Conservation (phyloP, 768 basidiomycete species). For the Hericium rajendrae region DNA sequence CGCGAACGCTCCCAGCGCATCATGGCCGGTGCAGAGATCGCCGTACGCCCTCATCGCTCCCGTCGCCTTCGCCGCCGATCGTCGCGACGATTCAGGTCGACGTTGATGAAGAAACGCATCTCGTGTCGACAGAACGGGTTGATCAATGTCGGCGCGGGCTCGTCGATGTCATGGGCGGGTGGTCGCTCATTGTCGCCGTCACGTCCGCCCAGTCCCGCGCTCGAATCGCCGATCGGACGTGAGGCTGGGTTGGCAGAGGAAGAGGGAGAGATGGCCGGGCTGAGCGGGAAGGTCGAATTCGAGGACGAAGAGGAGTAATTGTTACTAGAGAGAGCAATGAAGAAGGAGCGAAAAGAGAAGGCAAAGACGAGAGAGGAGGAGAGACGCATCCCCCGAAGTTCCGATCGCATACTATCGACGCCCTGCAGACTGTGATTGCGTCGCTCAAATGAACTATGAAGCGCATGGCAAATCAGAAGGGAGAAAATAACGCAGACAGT, state of each 20-base stretch:
- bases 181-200: constrained; percentile 27
- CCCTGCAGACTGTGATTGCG: too few species aligned
- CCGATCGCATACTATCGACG: too few species aligned
- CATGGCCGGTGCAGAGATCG: constrained; percentile 63
- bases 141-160: constrained; percentile 24
- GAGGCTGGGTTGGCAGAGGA: constrained; percentile 46
- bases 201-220: constrained; percentile 57
- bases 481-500: too few species aligned
- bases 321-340: constrained; percentile 23
- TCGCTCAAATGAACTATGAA: too few species aligned
- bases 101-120: constrained; percentile 20
- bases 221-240: constrained; percentile 50
- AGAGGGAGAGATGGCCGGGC: constrained; percentile 39
- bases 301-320: constrained; percentile 27
- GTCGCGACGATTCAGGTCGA: constrained; percentile 19
- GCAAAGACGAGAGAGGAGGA: constrained; percentile 28
- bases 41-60: constrained; percentile 36
- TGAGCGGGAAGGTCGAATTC: constrained; percentile 19
- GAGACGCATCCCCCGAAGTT: too few species aligned
- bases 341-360: constrained; percentile 42
- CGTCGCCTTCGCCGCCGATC: constrained; percentile 15
- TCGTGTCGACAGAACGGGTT: constrained; percentile 43
- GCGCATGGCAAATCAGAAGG: too few species aligned
- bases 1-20: constrained; percentile 66
- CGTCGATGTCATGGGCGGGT: too few species aligned